Percentiles rank a stretch among this genome's conserved stretches.
These are phyloP conservation scores for Tolypocladium endophyticum DNA, from an alignment of 2,329 filamentous ascomycete species.

Conservation along the genomic window DNA sequence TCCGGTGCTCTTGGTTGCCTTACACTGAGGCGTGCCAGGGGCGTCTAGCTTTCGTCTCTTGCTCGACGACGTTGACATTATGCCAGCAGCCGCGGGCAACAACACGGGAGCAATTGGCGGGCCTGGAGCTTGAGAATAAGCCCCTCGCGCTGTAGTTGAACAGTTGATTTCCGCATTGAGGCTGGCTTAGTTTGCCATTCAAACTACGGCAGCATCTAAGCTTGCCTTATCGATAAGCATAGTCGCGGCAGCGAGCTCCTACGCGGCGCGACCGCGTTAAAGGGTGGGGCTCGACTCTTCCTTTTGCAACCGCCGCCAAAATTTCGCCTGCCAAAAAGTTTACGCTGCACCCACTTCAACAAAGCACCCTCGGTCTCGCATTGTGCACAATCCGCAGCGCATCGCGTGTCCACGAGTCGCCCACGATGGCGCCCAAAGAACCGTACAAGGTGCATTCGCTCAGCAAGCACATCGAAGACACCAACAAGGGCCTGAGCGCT, in stretches of 20 bases:
- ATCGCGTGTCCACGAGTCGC: slow-evolving; percentile 5
- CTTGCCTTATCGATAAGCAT: neutral
- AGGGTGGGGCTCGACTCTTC: slow-evolving; percentile 1
- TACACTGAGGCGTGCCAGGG: slow-evolving; percentile 17
- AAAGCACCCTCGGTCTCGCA: slow-evolving; percentile 5
- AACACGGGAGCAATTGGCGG: slow-evolving; percentile 3
- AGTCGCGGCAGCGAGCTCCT: neutral
- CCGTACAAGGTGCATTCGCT: slow-evolving; percentile 25
- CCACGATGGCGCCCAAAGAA: slow-evolving; percentile 25
- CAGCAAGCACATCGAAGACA: slow-evolving; percentile 25
- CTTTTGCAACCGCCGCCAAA: slow-evolving; percentile 1
- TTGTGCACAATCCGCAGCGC: slow-evolving; percentile 11
- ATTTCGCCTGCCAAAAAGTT: slow-evolving; percentile 7
- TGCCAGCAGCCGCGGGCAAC: neutral
- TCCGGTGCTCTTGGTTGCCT: slow-evolving; percentile 3
- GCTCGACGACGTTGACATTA: slow-evolving; percentile 12
- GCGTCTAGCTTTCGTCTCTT: slow-evolving; percentile 24
- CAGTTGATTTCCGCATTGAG: neutral
- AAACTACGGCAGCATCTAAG: neutral
- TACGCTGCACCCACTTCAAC: slow-evolving; percentile 4
- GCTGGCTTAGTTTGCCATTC: neutral
- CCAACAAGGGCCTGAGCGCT: slow-evolving; percentile 22
- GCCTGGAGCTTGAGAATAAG: neutral
- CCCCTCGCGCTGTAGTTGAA: neutral
- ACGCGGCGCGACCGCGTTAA: slow-evolving; percentile 1